Evolutionary conservation across 305 asterid species (phyloP), one percentile per base, ranked within the genome.

Genomic region (Fraxinus angustifolia): DNA sequence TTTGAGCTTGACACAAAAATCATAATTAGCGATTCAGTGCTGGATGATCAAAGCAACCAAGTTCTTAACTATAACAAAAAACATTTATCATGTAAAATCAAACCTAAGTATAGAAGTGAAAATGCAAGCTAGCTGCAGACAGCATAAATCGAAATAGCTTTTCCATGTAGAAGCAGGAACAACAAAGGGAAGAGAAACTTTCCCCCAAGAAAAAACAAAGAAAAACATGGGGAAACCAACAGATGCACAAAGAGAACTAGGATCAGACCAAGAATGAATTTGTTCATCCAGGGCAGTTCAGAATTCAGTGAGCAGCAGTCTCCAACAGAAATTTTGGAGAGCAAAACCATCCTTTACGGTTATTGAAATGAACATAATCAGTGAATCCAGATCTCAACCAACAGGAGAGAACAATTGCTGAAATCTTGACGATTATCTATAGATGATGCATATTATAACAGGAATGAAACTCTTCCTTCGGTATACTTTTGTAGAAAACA

Each of bases 391-490:
- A 81, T 19, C 78, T 80, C 84, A 72, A 77, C 81, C 74, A 79
- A 76, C 62, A 33, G 67, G 78, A 84, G 86, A 80, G 81, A 79
- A 33, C 80, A 78, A 81, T 77, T 62, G 83, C 84, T 38, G 78
- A 81, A 84, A 81, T 77, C 90, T 83, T 48, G 86, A 81, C 73
- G 86, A 79, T 76, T 78, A 88, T 80, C 82, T 73, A 81, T 78
- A 77, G 80, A 74, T 16, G 81, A 75, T 79, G 77, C 82, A 48
- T 53, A 71, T 80, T 82, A 79, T 86, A 78, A 85, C 76, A 68
- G 80, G 85, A 65, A 79, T 7, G 78, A 19, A 77, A 79, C 87
- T 83, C 89, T 80, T 82, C 87, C 87, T 82, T 85, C 88, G 78
- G 67, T 68, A 30, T 78, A 81, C 75, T 78, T 81, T 23, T 75